A percentile compares a stretch with the other conserved stretches of the same genome.
phyloP scores from a whole-genome alignment of 805 yeast species.

The Barnettozyma californica region DNA sequence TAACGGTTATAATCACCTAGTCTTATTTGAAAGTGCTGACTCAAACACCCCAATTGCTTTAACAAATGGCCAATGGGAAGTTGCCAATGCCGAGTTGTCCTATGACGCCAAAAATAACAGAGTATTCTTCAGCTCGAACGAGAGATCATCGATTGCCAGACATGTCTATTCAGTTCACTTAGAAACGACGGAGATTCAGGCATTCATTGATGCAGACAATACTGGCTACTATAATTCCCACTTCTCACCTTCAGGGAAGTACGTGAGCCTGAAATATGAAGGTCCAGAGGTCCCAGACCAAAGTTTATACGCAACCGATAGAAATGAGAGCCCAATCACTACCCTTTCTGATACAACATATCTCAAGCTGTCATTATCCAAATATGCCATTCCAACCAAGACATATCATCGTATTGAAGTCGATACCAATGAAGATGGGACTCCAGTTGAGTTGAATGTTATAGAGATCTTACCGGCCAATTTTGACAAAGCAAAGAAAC shows the following conservation, averaged over 20 bases:
- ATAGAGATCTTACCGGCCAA: slow-evolving; percentile 71
- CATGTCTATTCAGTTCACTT: slow-evolving; percentile 20
- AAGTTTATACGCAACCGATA: slow-evolving; percentile 45
- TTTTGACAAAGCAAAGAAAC: slow-evolving; percentile 49
- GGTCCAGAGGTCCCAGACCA: slow-evolving; percentile 83
- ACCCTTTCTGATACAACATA: slow-evolving; percentile 10
- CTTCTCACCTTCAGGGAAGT: slow-evolving; percentile 72
- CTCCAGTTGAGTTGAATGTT: slow-evolving; percentile 47
- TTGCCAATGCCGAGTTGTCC: slow-evolving; percentile 56
- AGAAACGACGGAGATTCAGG: slow-evolving; percentile 28
- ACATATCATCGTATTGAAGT: slow-evolving; percentile 42
- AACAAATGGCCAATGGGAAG: slow-evolving; percentile 86
- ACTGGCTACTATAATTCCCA: slow-evolving; percentile 63
- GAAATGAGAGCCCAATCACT: not conserved
- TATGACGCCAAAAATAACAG: slow-evolving; percentile 46
- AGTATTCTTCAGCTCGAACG: slow-evolving; percentile 63
- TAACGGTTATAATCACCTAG: slow-evolving; percentile 68
- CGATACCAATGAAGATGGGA: slow-evolving; percentile 41
- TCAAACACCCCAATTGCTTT: slow-evolving; percentile 48
- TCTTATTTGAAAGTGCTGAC: slow-evolving; percentile 67
- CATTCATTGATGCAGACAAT: slow-evolving; percentile 43
- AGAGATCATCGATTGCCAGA: slow-evolving; percentile 39
- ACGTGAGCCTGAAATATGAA: slow-evolving; percentile 53
- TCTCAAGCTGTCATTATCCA: slow-evolving; percentile 7
- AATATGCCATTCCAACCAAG: slow-evolving; percentile 52